phyloP scores from a whole-genome alignment of 495 filamentous ascomycete genomes.

The Symbiotaphrina buchneri region DNA sequence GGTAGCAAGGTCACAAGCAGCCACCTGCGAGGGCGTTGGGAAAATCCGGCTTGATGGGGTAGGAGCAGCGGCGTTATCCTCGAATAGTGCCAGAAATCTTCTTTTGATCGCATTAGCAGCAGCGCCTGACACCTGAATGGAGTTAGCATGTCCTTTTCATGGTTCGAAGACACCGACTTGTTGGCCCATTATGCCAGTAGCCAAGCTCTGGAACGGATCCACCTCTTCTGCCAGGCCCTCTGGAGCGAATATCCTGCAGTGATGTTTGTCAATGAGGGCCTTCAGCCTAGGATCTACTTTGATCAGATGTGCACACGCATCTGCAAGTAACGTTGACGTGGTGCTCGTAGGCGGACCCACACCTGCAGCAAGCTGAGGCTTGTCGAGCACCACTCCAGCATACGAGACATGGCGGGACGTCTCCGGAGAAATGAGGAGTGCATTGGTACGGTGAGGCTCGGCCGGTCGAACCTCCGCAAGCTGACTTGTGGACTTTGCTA shows the following conservation, averaged over 20 bases:
- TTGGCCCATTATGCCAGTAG: conserved; percentile 78
- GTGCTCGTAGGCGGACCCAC: conserved; percentile 30
- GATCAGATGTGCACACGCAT: conserved; percentile 61
- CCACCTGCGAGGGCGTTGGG: conserved; percentile 55
- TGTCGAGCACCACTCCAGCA: conserved; percentile 10
- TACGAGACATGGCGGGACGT: conserved; percentile 46
- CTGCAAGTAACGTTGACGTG: conserved; percentile 48
- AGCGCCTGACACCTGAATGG: conserved; percentile 50
- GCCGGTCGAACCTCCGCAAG: conserved; percentile 18
- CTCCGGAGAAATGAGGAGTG: conserved; percentile 55
- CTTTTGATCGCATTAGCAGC: conserved; percentile 73
- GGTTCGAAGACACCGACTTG: conserved; percentile 21
- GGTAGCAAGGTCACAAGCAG: conserved; percentile 27
- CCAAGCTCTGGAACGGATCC: conserved; percentile 69
- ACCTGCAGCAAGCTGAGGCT: conserved; percentile 8
- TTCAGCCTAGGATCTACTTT: conserved; percentile 51
- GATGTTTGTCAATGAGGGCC: conserved; percentile 48
- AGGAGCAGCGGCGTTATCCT: conserved; percentile 10
- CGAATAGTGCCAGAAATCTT: conserved; percentile 66
- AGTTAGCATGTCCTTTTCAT: not conserved
- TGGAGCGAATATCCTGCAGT: conserved; percentile 58
- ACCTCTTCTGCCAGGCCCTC: conserved; percentile 63
- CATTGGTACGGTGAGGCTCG: conserved; percentile 45
- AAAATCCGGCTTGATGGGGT: conserved; percentile 21
- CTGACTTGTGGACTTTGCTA: not conserved